Evolutionary conservation across 306 rosid genomes (phyloP), one percentile per base, ranked within the genome.

Genomic region (Citrullus colocynthis): DNA sequence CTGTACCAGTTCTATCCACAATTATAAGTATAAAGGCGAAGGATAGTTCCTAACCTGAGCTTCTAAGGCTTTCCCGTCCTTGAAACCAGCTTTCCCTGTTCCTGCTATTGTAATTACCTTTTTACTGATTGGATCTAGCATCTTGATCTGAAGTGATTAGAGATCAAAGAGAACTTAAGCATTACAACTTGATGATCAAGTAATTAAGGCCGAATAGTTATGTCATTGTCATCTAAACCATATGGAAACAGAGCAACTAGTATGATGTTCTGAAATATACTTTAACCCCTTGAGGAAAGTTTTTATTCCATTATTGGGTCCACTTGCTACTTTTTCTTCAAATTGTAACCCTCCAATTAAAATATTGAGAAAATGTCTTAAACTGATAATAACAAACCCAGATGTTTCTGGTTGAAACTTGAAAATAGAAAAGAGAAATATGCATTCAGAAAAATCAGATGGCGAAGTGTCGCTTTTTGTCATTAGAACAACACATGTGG

Each of bases 11-110:
- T 63, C 61, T 48, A 41, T 73, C 36, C 6, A 48, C 37, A 78
- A 83, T 55, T 65, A 51, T 37, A 64, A 32, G 74, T 66, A 69
- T 5, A 42, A 5, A 4, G 48, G 78, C 58, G 41, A 78, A 74
- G 78, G 75, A 58, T 34, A 58, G 30, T 51, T 41, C 17, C 81
- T 71, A 83, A 94, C 97, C 97, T 94, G 98, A 61, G 95, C 90
- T 84, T 80, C 78, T 76, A 85, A 67, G 63, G 93, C 89, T 44
- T 71, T 76, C 81, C 98, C 97, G 72, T 90, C 97, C 85, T 85
- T 86, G 81, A 92, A 90, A 84, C 93, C 97, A 79, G 96, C 95
- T 89, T 88, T 94, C 60, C 97, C 97, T 30, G 89, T 92, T 69
- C 97, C 97, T 36, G 93, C 93, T 82, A 94, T 58, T 74, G 97